Base-by-base conservation (phyloP, 2,329 filamentous ascomycete species). In the Paramyrothecium sp. region DNA sequence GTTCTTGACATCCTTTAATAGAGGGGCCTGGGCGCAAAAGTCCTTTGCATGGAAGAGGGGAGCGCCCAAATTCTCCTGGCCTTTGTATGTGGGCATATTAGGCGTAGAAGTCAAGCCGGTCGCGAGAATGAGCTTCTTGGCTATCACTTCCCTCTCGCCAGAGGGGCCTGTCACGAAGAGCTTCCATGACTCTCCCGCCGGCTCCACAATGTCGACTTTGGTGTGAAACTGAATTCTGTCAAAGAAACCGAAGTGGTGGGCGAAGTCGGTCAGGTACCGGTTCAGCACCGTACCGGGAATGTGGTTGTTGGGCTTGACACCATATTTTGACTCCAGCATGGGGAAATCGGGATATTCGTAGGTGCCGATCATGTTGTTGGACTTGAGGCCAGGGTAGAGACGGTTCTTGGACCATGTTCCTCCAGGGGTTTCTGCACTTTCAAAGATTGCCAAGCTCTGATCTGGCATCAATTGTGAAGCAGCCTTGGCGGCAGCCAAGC, bases 261-360 rank as follows among this genome's bases (percentile, higher is more conserved):
- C 73, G n/a, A 74, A 75, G 20, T 69, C 67, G 5, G 68, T 70
- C 4, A 78, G 66, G 48, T 78, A 77, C 1, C 61, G 60, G 34
- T 77, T 69, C n/a, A 78, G 58, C 3, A 70, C 63, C 5, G 67
- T 58, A 1, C 68, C 75, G 0, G 75, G 72, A 7, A 78, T 75
- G 46, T 78, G 72, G 13, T 61, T 52, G 7, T 63, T 61, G 3
- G 65, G 58, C 34, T 67, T 66, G 17, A 78, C 66, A 2, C 71
- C 73, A 59, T 80, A 83, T 0, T 68, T 74, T 2, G 73, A 73
- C 26, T 72, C 69, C 11, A 72, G 67, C 84, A 89, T 86, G 4
- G 85, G 84, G 57, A 86, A 87, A 60, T 89, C 87, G 7, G 80
- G 80, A 60, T 79, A 88, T 65, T 89, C 86, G 63, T 87, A 88